Conservation (phyloP, 148 eudicot genomes). For the Persicaria maculosa region DNA sequence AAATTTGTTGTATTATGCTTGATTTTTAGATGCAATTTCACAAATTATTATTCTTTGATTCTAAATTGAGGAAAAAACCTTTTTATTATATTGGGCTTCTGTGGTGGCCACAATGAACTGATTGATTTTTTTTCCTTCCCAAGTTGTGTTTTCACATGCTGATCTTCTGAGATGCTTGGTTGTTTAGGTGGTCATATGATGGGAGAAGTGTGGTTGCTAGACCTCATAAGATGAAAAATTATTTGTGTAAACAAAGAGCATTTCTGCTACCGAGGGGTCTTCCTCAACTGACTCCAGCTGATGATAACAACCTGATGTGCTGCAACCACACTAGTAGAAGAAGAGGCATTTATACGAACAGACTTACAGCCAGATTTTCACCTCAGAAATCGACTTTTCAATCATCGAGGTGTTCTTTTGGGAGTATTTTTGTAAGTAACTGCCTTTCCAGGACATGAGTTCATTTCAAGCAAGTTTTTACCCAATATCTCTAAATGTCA, state of each 20-base stretch:
- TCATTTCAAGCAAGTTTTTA: background rate
- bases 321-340: slow-evolving; percentile 33
- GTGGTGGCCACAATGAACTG: background rate
- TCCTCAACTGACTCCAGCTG: slow-evolving; percentile 15
- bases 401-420: slow-evolving; percentile 31
- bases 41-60: background rate
- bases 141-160: background rate
- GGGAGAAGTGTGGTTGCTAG: slow-evolving; percentile 20
- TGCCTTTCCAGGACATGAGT: slow-evolving; percentile 11
- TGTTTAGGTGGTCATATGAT: slow-evolving; percentile 31
- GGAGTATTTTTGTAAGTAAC: slow-evolving; percentile 46
- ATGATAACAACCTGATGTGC: slow-evolving; percentile 24
- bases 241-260: slow-evolving; percentile 20
- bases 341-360: slow-evolving; percentile 26
- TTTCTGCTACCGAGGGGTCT: slow-evolving; percentile 16
- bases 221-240: slow-evolving; percentile 22
- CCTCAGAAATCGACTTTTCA: slow-evolving; percentile 46
- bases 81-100: background rate
- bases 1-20: background rate
- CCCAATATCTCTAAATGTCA: background rate
- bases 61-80: background rate
- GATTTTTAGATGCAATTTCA: background rate
- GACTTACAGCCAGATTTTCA: slow-evolving; percentile 42
- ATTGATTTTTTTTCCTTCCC: background rate
- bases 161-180: slow-evolving; percentile 2